These are phyloP conservation scores for Talaromyces verruculosus DNA, from an alignment of 2,329 filamentous ascomycete species.

Conservation along the genomic window DNA sequence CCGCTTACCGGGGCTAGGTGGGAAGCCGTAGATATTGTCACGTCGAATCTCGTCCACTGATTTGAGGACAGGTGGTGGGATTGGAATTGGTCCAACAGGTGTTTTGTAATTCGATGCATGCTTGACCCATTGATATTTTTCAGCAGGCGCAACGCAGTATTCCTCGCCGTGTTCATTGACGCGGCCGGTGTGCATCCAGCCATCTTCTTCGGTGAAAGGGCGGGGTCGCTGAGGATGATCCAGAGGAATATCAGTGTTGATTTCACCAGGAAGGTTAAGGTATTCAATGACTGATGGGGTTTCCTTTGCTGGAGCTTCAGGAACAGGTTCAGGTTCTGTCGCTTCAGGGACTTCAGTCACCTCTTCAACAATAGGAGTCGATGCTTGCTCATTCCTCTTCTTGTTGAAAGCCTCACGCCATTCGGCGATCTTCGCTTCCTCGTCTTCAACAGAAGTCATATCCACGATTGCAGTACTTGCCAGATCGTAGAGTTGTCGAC, in stretches of 20 bases:
- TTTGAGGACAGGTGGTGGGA: constrained; percentile 30
- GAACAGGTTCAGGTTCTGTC: not conserved
- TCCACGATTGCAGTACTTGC: constrained; percentile 25
- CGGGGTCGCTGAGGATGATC: constrained; percentile 25
- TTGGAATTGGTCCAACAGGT: constrained; percentile 27
- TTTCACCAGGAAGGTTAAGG: constrained; percentile 16
- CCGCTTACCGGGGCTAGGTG: constrained; percentile 33
- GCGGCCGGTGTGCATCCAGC: constrained; percentile 34
- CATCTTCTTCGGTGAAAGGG: constrained; percentile 32
- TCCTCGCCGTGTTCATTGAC: constrained; percentile 34
- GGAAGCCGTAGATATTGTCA: constrained; percentile 35
- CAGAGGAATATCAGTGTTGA: constrained; percentile 20
- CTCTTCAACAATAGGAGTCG: not conserved
- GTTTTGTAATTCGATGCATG: constrained; percentile 31
- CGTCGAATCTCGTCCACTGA: constrained; percentile 31
- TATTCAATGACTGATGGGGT: not conserved
- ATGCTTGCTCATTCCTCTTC: constrained; percentile 8
- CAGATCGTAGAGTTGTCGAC: constrained; percentile 25
- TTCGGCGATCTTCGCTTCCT: constrained; percentile 13
- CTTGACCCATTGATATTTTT: constrained; percentile 29
- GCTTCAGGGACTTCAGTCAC: not conserved
- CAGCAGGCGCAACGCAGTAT: constrained; percentile 26
- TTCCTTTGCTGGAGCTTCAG: not conserved
- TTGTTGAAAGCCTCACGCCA: constrained; percentile 19
- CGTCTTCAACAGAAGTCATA: constrained; percentile 1